Base-by-base conservation (phyloP, 23 red algal genomes). In the Gracilaria caudata region DNA sequence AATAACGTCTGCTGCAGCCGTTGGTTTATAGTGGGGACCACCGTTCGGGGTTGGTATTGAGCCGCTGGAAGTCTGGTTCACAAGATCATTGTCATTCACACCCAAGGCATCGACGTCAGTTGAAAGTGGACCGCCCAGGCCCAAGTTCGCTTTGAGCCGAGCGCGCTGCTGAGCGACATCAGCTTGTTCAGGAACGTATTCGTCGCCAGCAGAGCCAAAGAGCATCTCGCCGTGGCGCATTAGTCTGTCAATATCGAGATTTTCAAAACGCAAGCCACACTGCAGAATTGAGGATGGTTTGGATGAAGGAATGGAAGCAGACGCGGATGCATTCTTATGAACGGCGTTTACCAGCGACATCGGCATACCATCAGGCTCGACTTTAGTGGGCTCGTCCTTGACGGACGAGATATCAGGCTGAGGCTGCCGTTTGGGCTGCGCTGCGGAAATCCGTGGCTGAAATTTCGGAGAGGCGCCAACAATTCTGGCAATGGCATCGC, bases 171-270 rank as follows among this genome's bases (percentile, higher is more conserved):
- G 35, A 19, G 73, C 60, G 53, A 96, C 61, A 64, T 99, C 92
- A 24, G 77, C 57, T 37, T 86, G 44, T 7, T 41, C 78, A 45
- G 25, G 28, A n/a, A 73, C 64, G 80, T 96, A 99, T 40, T 99
- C 92, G 59, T 84, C 82, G 35, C 97, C 97, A 34, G 90, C 83
- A 12, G 97, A 99, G 35, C 92, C 93, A 40, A 95, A 83, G 23
- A 99, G 70, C 80, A 87, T 82, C 19, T 87, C 90, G 53, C 97
- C 97, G 41, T 64, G 56, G 19, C 23, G 23, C 44, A 99, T 79
- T 12, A 99, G 58, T 9, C 73, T 49, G 16, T 79, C 59, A 21
- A 95, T 73, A 57, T 93, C 75, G 10, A 99, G 84, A 46, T 29
- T 72, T 47, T 71, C 86, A 46, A 99, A 86, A 26, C 68, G 61